Evolutionary conservation across 192 early-diverging fungal genomes (phyloP).

Genomic region (Rhizophagus prolifer): DNA sequence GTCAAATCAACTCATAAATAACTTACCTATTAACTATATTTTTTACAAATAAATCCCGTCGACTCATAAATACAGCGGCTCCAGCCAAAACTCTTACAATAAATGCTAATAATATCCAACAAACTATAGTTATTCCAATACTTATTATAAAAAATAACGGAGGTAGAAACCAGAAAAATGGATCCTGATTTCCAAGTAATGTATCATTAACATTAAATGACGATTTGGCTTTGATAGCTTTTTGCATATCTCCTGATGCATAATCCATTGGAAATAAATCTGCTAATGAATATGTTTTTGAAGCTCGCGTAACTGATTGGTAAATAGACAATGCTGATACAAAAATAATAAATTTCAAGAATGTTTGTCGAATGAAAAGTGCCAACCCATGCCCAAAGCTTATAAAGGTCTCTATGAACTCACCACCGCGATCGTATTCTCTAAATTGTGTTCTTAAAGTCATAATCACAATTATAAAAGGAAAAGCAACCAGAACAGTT

Average conservation of each 20-base stretch:
- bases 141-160: conserved; percentile 46
- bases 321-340: conserved; percentile 36
- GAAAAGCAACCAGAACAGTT: conserved; percentile 65
- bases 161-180: conserved; percentile 56
- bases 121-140: conserved; percentile 41
- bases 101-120: conserved; percentile 37
- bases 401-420: conserved; percentile 38
- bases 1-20: neutral
- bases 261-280: conserved; percentile 3
- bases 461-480: conserved; percentile 63
- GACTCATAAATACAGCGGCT: conserved; percentile 31
- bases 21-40: conserved; percentile 33
- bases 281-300: conserved; percentile 24
- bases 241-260: conserved; percentile 19
- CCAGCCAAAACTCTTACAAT: conserved; percentile 31
- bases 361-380: conserved; percentile 35
- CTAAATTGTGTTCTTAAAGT: conserved; percentile 49
- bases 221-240: conserved; percentile 19
- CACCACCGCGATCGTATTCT: conserved; percentile 34
- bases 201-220: conserved; percentile 42
- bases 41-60: conserved; percentile 14
- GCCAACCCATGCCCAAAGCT: conserved; percentile 43
- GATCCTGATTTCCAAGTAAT: conserved; percentile 47
- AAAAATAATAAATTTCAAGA: conserved; percentile 37
- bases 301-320: conserved; percentile 37